phyloP scores from a whole-genome alignment of 768 basidiomycete species.

The Suillus spraguei region DNA sequence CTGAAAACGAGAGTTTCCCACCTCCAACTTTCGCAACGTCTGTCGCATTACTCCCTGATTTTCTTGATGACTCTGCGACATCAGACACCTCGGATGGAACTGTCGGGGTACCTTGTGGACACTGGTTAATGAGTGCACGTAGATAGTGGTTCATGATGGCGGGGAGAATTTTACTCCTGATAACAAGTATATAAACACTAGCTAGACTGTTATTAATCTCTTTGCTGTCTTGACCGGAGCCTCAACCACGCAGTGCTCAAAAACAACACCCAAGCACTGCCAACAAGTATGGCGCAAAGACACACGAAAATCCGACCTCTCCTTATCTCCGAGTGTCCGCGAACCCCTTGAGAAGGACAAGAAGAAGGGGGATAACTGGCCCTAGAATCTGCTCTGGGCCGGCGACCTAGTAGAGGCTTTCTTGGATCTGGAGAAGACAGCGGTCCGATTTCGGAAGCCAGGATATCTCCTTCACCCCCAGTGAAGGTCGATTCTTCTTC shows the following conservation, averaged over 20 bases:
- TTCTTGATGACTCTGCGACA: conserved; percentile 27
- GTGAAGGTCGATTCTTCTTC: conserved; percentile 6
- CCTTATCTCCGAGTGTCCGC: conserved; percentile 37
- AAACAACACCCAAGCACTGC: conserved; percentile 65
- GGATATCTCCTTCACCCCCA: conserved; percentile 8
- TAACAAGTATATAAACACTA: conserved; percentile 8
- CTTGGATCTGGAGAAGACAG: conserved; percentile 15
- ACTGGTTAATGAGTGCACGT: conserved; percentile 28
- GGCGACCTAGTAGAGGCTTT: conserved; percentile 15
- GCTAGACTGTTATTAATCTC: conserved; percentile 12
- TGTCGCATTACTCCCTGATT: conserved; percentile 14
- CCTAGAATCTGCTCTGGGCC: conserved; percentile 2
- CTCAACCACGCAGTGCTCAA: conserved; percentile 61
- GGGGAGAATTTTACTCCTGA: not conserved
- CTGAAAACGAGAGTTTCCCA: conserved; percentile 15
- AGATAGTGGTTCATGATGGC: not conserved
- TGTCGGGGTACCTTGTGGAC: conserved; percentile 32
- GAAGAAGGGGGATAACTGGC: conserved; percentile 13
- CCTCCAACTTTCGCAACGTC: not conserved
- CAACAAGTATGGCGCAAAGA: conserved; percentile 44
- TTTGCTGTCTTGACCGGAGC: conserved; percentile 47
- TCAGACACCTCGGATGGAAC: conserved; percentile 35
- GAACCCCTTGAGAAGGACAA: conserved; percentile 19
- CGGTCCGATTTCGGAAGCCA: conserved; percentile 12
- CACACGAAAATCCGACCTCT: conserved; percentile 55